These are phyloP conservation scores for Globisporangium mamillatum DNA, from an alignment of 352 stramenopile genomes.

Conservation along the genomic window DNA sequence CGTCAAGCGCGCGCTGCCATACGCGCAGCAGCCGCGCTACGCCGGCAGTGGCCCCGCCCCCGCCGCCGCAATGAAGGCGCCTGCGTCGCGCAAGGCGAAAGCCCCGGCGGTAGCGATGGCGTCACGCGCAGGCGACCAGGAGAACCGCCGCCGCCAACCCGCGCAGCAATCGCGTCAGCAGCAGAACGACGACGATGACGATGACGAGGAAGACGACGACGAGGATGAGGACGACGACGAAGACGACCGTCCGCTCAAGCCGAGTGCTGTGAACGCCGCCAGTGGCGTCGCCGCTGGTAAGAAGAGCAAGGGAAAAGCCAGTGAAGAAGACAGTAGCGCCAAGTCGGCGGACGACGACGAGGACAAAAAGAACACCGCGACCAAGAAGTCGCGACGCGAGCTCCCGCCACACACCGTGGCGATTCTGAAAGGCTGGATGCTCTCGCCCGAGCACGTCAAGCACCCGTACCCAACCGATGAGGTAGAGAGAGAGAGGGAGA, in stretches of 20 bases:
- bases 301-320: slow-evolving; percentile 26
- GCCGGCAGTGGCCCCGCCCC: slow-evolving; percentile 18
- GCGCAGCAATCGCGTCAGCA: slow-evolving; percentile 4
- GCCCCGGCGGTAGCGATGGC: slow-evolving; percentile 5
- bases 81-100: background rate
- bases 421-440: slow-evolving; percentile 88
- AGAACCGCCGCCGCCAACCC: slow-evolving; percentile 13
- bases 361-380: slow-evolving; percentile 34
- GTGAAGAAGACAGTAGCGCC: slow-evolving; percentile 21
- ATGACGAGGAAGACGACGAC: slow-evolving; percentile 14
- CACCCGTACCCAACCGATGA: slow-evolving; percentile 88
- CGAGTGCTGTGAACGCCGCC: background rate
- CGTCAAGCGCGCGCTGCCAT: slow-evolving; percentile 33
- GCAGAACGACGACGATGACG: slow-evolving; percentile 5
- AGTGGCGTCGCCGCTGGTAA: background rate
- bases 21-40: slow-evolving; percentile 22
- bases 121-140: slow-evolving; percentile 16
- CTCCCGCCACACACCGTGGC: slow-evolving; percentile 80
- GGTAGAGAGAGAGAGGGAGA: slow-evolving; percentile 22
- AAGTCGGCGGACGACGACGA: slow-evolving; percentile 28
- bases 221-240: slow-evolving; percentile 11
- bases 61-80: background rate
- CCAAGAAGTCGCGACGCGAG: slow-evolving; percentile 80
- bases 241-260: background rate
- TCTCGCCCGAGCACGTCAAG: slow-evolving; percentile 87